Conservation (phyloP, 192 early-diverging fungal genomes). For the Ambispora gerdemannii region DNA sequence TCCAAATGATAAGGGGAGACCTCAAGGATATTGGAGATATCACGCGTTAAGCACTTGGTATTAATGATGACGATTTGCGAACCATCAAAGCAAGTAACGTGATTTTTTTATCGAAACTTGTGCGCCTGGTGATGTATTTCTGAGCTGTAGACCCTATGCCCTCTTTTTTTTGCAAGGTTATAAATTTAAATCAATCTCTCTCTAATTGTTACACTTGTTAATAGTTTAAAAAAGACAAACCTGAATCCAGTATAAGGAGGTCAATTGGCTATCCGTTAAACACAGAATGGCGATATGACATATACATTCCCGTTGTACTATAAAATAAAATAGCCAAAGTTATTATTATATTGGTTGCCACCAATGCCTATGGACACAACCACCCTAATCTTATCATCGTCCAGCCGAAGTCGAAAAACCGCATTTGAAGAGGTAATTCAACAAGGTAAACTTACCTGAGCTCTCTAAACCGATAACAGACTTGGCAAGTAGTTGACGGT, state of each 20-base stretch:
- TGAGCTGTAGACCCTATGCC: constrained; percentile 6
- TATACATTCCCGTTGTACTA: constrained; percentile 3
- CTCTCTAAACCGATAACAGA: constrained; percentile 10
- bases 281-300: background rate
- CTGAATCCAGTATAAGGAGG: background rate
- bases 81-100: constrained; percentile 3
- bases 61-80: constrained; percentile 14
- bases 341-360: background rate
- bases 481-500: background rate
- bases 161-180: too few relatives aligned
- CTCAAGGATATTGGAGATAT: constrained; percentile 8
- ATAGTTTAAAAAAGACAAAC: too few relatives aligned
- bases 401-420: background rate
- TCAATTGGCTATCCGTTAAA: background rate
- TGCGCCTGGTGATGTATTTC: constrained; percentile 1
- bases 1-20: constrained; percentile 7
- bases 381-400: background rate
- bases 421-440: constrained; percentile 11
- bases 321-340: background rate
- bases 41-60: background rate
- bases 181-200: too few relatives aligned
- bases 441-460: constrained; percentile 7
- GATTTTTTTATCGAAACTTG: constrained; percentile 14
- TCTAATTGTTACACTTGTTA: too few relatives aligned
- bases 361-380: background rate